These are phyloP conservation scores for Entomortierella parvispora DNA, from an alignment of 192 early-diverging fungal species.

Conservation along the genomic window DNA sequence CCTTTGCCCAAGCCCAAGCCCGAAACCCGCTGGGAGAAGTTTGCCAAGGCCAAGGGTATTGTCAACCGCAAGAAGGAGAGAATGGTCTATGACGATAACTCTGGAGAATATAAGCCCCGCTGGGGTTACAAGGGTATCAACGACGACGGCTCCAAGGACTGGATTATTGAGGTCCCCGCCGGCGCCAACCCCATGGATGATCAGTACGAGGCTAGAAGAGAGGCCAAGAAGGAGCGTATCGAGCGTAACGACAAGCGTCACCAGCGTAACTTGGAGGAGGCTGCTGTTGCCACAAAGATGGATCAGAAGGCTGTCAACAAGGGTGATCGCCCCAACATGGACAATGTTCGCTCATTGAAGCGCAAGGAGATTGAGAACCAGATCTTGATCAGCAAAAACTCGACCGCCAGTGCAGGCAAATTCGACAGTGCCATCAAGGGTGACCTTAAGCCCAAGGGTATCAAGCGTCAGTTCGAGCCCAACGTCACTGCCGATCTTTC, in stretches of 20 bases:
- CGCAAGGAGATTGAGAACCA: slow-evolving; percentile 78
- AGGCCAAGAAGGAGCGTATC: slow-evolving; percentile 90
- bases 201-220: slow-evolving; percentile 78
- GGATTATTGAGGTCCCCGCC: slow-evolving; percentile 93
- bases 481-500: slow-evolving; percentile 65
- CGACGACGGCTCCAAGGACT: slow-evolving; percentile 84
- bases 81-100: slow-evolving; percentile 86
- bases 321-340: slow-evolving; percentile 51
- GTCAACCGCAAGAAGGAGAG: slow-evolving; percentile 83
- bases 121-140: slow-evolving; percentile 91
- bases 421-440: slow-evolving; percentile 87
- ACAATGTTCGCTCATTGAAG: slow-evolving; percentile 68
- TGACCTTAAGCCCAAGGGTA: slow-evolving; percentile 87
- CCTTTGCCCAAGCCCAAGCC: slow-evolving; percentile 91
- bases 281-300: slow-evolving; percentile 62
- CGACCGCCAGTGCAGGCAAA: slow-evolving; percentile 92
- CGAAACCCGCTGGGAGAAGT: slow-evolving; percentile 98
- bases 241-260: slow-evolving; percentile 90
- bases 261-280: slow-evolving; percentile 88
- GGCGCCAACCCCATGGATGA: slow-evolving; percentile 88
- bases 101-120: slow-evolving; percentile 84
- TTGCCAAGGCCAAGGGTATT: slow-evolving; percentile 97
- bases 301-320: slow-evolving; percentile 60
- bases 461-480: slow-evolving; percentile 75
- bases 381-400: slow-evolving; percentile 78